These are phyloP conservation scores for Prosopis cineraria DNA, from an alignment of 306 rosid genomes.

Conservation along the genomic window DNA sequence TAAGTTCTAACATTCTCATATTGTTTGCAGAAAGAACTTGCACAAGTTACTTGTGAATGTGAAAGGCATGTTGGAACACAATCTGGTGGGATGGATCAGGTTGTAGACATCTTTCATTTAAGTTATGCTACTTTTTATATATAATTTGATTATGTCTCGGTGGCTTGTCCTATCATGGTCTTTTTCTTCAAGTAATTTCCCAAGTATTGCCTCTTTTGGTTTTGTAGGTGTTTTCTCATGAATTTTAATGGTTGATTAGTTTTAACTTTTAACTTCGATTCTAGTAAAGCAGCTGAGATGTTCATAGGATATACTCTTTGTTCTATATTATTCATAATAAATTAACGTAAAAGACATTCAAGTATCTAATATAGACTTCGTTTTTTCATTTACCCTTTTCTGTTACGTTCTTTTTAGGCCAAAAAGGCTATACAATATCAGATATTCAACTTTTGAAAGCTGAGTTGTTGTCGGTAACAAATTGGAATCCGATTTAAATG, in stretches of 20 bases:
- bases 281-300: background rate
- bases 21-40: constrained; percentile 83
- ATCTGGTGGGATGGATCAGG: constrained; percentile 99
- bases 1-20: constrained; percentile 36
- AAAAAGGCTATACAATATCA: background rate
- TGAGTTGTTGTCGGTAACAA: background rate
- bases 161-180: background rate
- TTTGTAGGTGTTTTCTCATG: constrained; percentile 9
- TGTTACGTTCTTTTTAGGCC: constrained; percentile 17
- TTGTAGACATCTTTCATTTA: constrained; percentile 26
- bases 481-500: constrained; percentile 4
- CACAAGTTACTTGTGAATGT: constrained; percentile 90
- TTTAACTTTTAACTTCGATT: background rate
- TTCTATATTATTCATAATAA: constrained; percentile 15
- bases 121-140: too few relatives aligned
- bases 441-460: background rate
- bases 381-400: constrained; percentile 13
- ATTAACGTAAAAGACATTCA: constrained; percentile 11
- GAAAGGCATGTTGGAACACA: constrained; percentile 96
- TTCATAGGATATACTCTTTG: too few relatives aligned
- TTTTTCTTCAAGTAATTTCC: constrained; percentile 12
- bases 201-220: too few relatives aligned
- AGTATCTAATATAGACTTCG: constrained; percentile 1
- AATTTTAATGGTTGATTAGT: constrained; percentile 9
- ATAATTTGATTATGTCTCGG: too few relatives aligned